Evolutionary conservation across 148 eudicot species (phyloP).

Genomic region (Nepenthes mirabilis): DNA sequence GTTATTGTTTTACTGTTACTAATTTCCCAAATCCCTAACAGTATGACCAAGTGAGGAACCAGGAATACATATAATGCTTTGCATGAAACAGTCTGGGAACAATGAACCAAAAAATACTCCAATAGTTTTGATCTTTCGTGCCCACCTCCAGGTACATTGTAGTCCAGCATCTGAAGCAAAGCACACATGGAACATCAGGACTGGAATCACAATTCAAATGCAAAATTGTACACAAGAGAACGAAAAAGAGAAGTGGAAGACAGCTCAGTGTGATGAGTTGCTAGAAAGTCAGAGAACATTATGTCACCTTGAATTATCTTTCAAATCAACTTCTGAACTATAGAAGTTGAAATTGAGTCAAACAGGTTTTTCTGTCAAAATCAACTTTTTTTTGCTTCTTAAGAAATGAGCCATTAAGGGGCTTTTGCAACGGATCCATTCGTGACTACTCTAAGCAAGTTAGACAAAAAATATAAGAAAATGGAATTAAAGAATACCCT

Average conservation of each 20-base stretch:
- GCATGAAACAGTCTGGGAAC: not conserved
- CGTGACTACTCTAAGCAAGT: too few species aligned
- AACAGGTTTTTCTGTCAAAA: too few species aligned
- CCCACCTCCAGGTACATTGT: constrained; percentile 94
- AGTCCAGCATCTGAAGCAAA: constrained; percentile 70
- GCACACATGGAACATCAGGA: constrained; percentile 2
- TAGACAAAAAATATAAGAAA: too few species aligned
- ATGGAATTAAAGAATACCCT: too few species aligned
- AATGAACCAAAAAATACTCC: not conserved
- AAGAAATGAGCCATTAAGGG: too few species aligned
- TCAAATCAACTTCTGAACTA: too few species aligned
- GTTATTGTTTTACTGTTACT: too few species aligned
- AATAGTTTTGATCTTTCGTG: constrained; percentile 3
- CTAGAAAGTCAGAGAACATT: not conserved
- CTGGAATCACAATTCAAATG: not conserved
- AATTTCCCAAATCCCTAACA: too few species aligned
- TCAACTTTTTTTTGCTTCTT: too few species aligned
- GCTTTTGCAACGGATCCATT: too few species aligned
- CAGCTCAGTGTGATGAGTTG: not conserved
- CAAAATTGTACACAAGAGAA: not conserved
- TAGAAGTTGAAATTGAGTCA: too few species aligned
- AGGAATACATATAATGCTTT: constrained; percentile 4
- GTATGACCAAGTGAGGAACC: not conserved
- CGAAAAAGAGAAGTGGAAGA: not conserved
- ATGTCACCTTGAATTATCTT: too few species aligned